phyloP scores from a whole-genome alignment of 2,329 filamentous ascomycete species.

The Purpureocillium takamizusanense region DNA sequence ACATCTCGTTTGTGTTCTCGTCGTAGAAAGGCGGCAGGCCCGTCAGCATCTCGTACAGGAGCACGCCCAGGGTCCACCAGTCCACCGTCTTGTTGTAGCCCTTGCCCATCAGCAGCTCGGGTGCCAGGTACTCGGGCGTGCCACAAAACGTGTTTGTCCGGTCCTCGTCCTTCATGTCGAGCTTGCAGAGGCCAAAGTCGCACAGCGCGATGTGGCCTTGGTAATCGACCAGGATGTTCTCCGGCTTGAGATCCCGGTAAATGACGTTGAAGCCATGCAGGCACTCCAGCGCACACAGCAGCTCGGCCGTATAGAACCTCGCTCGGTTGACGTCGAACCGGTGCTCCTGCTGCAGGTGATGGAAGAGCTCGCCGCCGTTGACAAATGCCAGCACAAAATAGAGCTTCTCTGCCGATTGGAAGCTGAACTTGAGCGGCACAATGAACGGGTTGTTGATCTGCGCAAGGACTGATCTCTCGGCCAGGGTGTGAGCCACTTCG shows the following conservation, averaged over 20 bases:
- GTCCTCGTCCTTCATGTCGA: slow-evolving; percentile 99
- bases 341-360: slow-evolving; percentile 93
- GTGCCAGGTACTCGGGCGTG: slow-evolving; percentile 93
- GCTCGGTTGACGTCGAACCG: slow-evolving; percentile 96
- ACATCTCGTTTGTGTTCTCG: slow-evolving; percentile 99
- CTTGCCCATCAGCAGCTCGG: slow-evolving; percentile 83
- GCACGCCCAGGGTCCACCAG: slow-evolving; percentile 97
- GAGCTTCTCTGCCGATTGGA: slow-evolving; percentile 96
- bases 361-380: slow-evolving; percentile 95
- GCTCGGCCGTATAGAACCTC: slow-evolving; percentile 93
- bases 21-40: slow-evolving; percentile 96
- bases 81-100: slow-evolving; percentile 98
- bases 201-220: slow-evolving; percentile 96
- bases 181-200: slow-evolving; percentile 95
- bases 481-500: slow-evolving; percentile 92
- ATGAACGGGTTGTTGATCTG: slow-evolving; percentile 99
- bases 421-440: slow-evolving; percentile 96
- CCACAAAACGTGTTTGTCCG: slow-evolving; percentile 97
- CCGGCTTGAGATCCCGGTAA: slow-evolving; percentile 67
- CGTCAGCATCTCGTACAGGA: slow-evolving; percentile 98
- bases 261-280: slow-evolving; percentile 98
- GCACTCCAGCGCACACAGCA: slow-evolving; percentile 91
- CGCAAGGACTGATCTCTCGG: slow-evolving; percentile 92
- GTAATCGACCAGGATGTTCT: slow-evolving; percentile 96
- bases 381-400: slow-evolving; percentile 96